These are phyloP conservation scores for Curvularia eragrostidis DNA, from an alignment of 2,329 filamentous ascomycete species.

Conservation along the genomic window DNA sequence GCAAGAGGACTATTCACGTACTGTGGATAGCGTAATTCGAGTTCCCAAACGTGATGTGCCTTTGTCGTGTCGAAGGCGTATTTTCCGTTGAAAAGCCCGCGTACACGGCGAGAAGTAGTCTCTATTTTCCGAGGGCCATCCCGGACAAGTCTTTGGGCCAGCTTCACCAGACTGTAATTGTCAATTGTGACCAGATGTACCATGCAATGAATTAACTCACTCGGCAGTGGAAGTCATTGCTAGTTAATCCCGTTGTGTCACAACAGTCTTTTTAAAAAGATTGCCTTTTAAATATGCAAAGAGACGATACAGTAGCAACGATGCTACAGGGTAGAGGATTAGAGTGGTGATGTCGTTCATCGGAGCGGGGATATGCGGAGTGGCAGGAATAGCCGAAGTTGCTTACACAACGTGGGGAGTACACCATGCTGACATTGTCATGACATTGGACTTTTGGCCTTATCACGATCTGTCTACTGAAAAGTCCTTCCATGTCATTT, in stretches of 20 bases:
- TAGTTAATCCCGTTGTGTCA: not conserved
- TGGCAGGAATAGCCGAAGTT: constrained; percentile 15
- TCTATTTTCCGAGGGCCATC: constrained; percentile 48
- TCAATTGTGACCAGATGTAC: not conserved
- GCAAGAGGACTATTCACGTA: constrained; percentile 11
- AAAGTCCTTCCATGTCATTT: not conserved
- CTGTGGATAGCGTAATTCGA: constrained; percentile 44
- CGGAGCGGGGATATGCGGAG: constrained; percentile 5
- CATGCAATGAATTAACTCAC: not conserved
- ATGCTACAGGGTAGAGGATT: not conserved
- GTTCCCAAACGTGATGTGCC: constrained; percentile 49
- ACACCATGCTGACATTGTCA: not conserved
- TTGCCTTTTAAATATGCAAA: not conserved
- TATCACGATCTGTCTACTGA: not conserved
- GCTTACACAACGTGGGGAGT: constrained; percentile 2
- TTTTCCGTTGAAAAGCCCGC: constrained; percentile 42
- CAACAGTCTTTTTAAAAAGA: not conserved
- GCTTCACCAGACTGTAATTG: constrained; percentile 46
- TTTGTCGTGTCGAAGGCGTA: constrained; percentile 44
- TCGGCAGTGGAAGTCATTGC: constrained; percentile 6
- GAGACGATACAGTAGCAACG: not conserved
- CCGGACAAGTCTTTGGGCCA: constrained; percentile 51
- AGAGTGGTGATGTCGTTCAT: constrained; percentile 13
- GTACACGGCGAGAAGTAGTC: constrained; percentile 40
- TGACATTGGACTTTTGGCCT: not conserved